These are phyloP conservation scores for Cyberlindnera mississippiensis DNA, from an alignment of 805 yeast genomes.

Conservation along the genomic window DNA sequence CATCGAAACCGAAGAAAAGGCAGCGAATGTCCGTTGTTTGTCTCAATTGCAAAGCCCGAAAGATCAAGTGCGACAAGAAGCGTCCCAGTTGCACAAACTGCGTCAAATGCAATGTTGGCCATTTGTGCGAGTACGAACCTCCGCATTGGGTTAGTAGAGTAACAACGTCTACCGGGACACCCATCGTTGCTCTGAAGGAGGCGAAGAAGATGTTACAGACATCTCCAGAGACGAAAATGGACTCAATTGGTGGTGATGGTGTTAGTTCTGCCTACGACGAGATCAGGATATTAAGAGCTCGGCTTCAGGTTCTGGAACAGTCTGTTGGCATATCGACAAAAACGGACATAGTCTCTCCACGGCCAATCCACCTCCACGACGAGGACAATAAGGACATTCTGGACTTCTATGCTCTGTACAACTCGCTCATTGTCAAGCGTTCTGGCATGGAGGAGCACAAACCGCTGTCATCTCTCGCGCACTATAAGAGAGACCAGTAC, in stretches of 20 bases:
- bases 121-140: constrained; percentile 26
- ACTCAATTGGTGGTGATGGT: not conserved
- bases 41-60: constrained; percentile 35
- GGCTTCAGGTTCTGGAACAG: constrained; percentile 7
- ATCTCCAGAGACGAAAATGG: not conserved
- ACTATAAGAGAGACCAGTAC: constrained; percentile 22
- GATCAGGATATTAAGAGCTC: constrained; percentile 11
- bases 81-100: constrained; percentile 36
- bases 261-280: constrained; percentile 8
- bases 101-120: constrained; percentile 28
- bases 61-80: constrained; percentile 40
- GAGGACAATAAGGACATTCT: constrained; percentile 15
- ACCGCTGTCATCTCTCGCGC: constrained; percentile 22
- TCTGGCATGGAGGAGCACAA: constrained; percentile 28
- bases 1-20: constrained; percentile 24
- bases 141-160: constrained; percentile 27
- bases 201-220: not conserved
- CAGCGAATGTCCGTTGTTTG: constrained; percentile 38
- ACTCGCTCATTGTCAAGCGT: constrained; percentile 21
- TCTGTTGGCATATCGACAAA: not conserved
- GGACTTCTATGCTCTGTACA: constrained; percentile 20
- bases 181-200: constrained; percentile 6
- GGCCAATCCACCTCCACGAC: constrained; percentile 7
- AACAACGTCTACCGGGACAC: constrained; percentile 13
- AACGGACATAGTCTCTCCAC: constrained; percentile 1